Evolutionary conservation across 2,329 filamentous ascomycete genomes (phyloP), one percentile per base, ranked within the genome.

Genomic region (Biscogniauxia mediterranea): DNA sequence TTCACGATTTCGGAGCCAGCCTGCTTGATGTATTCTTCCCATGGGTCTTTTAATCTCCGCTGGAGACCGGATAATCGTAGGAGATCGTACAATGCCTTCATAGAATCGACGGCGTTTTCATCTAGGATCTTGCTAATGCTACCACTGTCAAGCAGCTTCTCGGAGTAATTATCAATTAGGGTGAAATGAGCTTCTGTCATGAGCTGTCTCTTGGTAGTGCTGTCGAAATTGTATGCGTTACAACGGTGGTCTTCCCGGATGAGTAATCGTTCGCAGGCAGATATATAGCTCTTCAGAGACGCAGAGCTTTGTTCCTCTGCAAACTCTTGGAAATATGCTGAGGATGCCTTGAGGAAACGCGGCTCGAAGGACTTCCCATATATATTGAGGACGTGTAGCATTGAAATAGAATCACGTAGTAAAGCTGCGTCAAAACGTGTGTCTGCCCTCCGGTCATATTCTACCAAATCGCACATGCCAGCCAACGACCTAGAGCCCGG

Each of bases 351-450:
- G 57, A 97, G 77, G 64, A 97, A 89, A 4, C 81, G 79, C 3
- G 89, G 88, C 75, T 98, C 95, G 68, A 99, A 97, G 15, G 85
- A 81, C 62, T 83, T 89, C 0, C 83, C 85, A 74, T 98, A 99
- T 3, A 94, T 86, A 58, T 88, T 87, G 53, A 97, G 84, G n/a
- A 93, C 85, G 68, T 96, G 89, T 63, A 98, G 84, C 85, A 97
- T 92, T 61, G 87, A 85, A 56, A 98, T 86, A 0, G 90, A 84
- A 59, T 91, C 87, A 65, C 85, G 87, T 57, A 98, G 85, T n/a
- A 93, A 77, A 2, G 77, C 75, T 0, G 84, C 76, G 66, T 92
- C 85, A 66, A 90, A 87, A 0, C 84, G 68, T 71, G 76, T 68
- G 60, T 83, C 75, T 72, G 80, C 81, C 49, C 77, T 80, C 56